Conservation (phyloP, 2,329 filamentous ascomycete genomes). For the Fonsecaea erecta region DNA sequence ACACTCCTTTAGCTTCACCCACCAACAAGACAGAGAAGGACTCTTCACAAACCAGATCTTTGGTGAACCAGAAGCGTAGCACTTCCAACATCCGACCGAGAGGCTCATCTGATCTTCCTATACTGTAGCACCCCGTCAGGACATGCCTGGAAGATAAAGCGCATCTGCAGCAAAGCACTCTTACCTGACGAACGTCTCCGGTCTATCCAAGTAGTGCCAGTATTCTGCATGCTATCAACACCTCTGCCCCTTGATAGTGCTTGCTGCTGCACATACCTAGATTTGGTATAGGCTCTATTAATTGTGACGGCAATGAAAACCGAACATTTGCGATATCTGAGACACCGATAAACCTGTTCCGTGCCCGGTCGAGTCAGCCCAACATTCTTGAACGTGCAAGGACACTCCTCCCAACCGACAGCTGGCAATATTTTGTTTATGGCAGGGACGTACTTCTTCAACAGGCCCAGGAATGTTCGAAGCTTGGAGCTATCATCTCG, state of each 20-base stretch:
- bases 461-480: conserved; percentile 82
- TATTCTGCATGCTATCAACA: conserved; percentile 67
- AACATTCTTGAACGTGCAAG: conserved; percentile 7
- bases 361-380: conserved; percentile 20
- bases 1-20: conserved; percentile 19
- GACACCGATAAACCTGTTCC: conserved; percentile 85
- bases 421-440: not conserved
- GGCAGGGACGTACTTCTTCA: conserved; percentile 73
- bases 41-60: conserved; percentile 69
- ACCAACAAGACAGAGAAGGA: not conserved
- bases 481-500: conserved; percentile 85
- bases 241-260: not conserved
- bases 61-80: conserved; percentile 97
- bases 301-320: conserved; percentile 92
- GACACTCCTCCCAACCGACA: not conserved
- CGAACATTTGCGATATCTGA: conserved; percentile 92
- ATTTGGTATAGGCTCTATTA: conserved; percentile 94
- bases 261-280: conserved; percentile 58
- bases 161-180: conserved; percentile 34
- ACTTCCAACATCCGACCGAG: conserved; percentile 94
- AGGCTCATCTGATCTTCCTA: conserved; percentile 87
- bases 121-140: conserved; percentile 55
- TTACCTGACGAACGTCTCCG: conserved; percentile 79
- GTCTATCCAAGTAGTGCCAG: conserved; percentile 97
- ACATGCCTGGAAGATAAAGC: conserved; percentile 12